These are phyloP conservation scores for Syzygium oleosum DNA, from an alignment of 345 rosid genomes.

Conservation along the genomic window DNA sequence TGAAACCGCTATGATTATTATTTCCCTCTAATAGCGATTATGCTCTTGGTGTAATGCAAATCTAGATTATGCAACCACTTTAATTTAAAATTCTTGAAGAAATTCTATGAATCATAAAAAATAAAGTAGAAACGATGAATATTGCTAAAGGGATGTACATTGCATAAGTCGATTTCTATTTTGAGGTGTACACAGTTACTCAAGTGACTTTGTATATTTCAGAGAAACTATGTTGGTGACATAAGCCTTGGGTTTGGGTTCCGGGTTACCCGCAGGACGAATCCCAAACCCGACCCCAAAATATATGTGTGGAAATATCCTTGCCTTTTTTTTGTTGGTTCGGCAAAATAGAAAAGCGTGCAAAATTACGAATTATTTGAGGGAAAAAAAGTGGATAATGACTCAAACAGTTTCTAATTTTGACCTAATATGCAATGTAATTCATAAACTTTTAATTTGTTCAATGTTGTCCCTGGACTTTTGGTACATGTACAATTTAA, in stretches of 20 bases:
- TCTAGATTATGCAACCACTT: not conserved
- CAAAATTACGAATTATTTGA: not conserved
- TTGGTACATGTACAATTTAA: too few relatives aligned
- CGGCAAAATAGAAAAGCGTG: not conserved
- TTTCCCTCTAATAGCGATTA: not conserved
- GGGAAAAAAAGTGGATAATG: fast-evolving
- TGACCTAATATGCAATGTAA: too few relatives aligned
- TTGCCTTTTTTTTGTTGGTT: fast-evolving
- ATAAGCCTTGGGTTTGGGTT: not conserved
- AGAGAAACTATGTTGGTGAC: not conserved
- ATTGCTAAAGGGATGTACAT: fast-evolving
- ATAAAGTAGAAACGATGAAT: not conserved
- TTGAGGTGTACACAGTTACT: fast-evolving
- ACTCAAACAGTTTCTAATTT: too few relatives aligned
- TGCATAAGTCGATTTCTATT: not conserved
- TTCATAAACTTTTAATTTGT: too few relatives aligned
- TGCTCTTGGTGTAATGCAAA: not conserved
- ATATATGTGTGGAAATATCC: not conserved
- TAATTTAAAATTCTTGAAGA: not conserved
- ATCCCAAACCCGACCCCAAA: not conserved
- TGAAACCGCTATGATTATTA: fast-evolving
- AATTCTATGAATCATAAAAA: not conserved
- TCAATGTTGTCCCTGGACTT: too few relatives aligned
- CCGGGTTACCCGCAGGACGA: not conserved
- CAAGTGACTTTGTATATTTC: fast-evolving